Evolutionary conservation across 371 early-diverging fungal species (phyloP), one percentile per base, ranked within the genome.

Genomic region (Cokeromyces recurvatus): DNA sequence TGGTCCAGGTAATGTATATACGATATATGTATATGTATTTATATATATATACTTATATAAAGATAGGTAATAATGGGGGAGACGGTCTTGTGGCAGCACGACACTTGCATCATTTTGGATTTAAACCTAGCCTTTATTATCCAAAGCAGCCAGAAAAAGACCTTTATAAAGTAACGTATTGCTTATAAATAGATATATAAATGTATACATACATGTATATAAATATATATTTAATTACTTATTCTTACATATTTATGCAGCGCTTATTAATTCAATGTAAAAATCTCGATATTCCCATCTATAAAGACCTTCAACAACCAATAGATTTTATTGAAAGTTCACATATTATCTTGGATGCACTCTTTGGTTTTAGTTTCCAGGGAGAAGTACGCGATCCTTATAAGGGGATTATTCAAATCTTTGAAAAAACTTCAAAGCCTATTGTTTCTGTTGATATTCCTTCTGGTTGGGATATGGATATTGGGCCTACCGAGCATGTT

Each of bases 311-410:
- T 14, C 14, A 42, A 38, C 3, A 17, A 29, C 21, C 45, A 23
- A 46, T 27, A 10, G 32, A 47, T 16, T 5, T 54, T 12, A 22
- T 59, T 1, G 43, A 49, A 2, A 37, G 54, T 17, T 46, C 75
- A 4, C 86, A 90, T 51, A 49, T 94, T 9, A 60, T 94, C 14
- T 62, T 96, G 2, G 97, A 96, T 56, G 90, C 90, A 0, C 59
- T 96, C n/a, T 96, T 96, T 74, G 90, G 95, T 2, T 94, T 94
- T 57, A 88, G 92, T 58, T 96, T 94, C 63, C 53, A 76, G 4
- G 92, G 91, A 4, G 74, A 82, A 1, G 78, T 92, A 6, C 72
- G 94, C 2, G 76, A 83, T 11, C 95, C 95, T 3, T 94, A 90
- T 46, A 81, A 79, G 16, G 55, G 78, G 0, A 78, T 85, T 1